phyloP scores from a whole-genome alignment of 148 eudicot species.

The Persicaria tinctoria region DNA sequence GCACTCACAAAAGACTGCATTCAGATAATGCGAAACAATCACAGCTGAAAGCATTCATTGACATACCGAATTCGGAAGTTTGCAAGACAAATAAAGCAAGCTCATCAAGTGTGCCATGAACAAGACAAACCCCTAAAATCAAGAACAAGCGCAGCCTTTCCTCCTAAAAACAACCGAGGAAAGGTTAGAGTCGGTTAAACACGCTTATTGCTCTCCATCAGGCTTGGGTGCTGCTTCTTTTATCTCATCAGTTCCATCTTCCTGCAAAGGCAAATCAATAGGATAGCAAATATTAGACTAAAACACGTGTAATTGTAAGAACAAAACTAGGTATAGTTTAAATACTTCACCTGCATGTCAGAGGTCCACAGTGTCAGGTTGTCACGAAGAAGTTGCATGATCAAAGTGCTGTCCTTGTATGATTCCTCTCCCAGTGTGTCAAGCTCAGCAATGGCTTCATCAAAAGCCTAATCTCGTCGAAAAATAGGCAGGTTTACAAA shows the following conservation, averaged over 20 bases:
- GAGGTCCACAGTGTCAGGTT: conserved; percentile 51
- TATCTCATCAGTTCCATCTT: conserved; percentile 14
- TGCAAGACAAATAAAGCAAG: conserved; percentile 5
- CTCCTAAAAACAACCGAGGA: conserved; percentile 10
- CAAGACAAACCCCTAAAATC: background rate
- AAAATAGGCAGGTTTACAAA: background rate
- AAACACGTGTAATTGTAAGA: background rate
- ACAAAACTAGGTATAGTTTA: background rate
- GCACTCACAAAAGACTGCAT: background rate
- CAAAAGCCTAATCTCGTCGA: conserved; percentile 26
- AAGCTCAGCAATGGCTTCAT: conserved; percentile 46
- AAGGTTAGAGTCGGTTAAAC: background rate
- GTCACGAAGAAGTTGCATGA: conserved; percentile 47
- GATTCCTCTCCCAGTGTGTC: conserved; percentile 48
- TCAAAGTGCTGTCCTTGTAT: conserved; percentile 51
- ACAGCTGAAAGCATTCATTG: conserved; percentile 6
- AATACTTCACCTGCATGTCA: conserved; percentile 28
- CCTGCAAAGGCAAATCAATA: background rate
- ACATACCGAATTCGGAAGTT: conserved; percentile 1
- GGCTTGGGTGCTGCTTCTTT: conserved; percentile 15
- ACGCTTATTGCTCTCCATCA: background rate
- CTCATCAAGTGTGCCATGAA: conserved; percentile 1
- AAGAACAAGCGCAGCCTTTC: background rate
- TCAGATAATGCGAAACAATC: background rate
- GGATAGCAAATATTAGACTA: background rate